Evolutionary conservation across 768 basidiomycete species (phyloP).

Genomic region (Tulasnella sp.): DNA sequence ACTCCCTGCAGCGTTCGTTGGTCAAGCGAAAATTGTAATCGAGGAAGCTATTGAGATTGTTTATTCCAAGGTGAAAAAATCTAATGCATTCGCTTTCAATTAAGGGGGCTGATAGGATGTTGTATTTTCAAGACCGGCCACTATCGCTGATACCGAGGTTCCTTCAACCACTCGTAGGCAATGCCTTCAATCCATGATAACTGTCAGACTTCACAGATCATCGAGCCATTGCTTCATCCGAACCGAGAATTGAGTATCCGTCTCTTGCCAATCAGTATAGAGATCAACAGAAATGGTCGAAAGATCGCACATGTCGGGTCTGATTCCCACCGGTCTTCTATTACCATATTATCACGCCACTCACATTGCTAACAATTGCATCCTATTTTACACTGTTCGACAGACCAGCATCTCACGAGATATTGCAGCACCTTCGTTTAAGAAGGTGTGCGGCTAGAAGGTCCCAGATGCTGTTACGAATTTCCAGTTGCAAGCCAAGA

Average conservation of each 20-base stretch:
- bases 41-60: conserved; percentile 1
- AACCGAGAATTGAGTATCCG: background rate
- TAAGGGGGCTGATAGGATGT: background rate
- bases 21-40: too few species aligned
- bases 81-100: background rate
- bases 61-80: conserved; percentile 11
- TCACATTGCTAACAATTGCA: too few species aligned
- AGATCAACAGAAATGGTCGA: background rate
- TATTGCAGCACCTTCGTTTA: background rate
- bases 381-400: background rate
- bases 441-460: background rate
- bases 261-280: conserved; percentile 10
- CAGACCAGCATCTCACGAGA: background rate
- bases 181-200: background rate
- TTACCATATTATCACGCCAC: too few species aligned
- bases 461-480: background rate
- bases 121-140: background rate
- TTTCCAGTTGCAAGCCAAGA: background rate
- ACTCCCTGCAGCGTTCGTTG: too few species aligned
- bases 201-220: background rate
- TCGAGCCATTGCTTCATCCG: background rate
- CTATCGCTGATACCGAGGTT: background rate
- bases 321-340: too few species aligned
- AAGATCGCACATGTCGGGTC: conserved; percentile 8
- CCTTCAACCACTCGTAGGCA: too few species aligned